Evolutionary conservation across 257 asterid genomes (phyloP), one percentile per base, ranked within the genome.

Genomic region (Capsicum pubescens): DNA sequence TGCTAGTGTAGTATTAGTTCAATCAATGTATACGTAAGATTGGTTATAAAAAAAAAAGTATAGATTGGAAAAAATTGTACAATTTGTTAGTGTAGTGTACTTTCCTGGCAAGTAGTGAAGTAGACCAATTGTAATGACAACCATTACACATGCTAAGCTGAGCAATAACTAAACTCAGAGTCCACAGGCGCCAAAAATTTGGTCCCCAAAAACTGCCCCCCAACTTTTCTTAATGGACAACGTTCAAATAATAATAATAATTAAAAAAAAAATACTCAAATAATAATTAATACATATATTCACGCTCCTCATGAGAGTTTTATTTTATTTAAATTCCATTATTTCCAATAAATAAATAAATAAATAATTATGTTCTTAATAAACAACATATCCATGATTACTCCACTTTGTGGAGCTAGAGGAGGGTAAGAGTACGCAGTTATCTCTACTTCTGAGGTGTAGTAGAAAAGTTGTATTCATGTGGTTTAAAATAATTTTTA

Each of bases 171-270:
- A 74, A 21, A 13, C 17, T 50, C 15, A 74, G 42, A 72, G 81
- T 12, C 46, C 46, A 76, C 64, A 77, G 48, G 81, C 26, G 64
- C 81, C 64, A 26, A 52, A 15, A 76, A 21, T 52, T 76, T 52
- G 48, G 63, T 19, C 61, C 80, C 80, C 61, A 7, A 0, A 35
- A 68, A 21, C 46, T 74, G 81, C 61, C 81, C 64, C 48, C 81
- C 81, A 55, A 54, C 64, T 77, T 77, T 7, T 74, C 44, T 50
- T 15, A 74, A 74, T 50, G 8, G 32, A 8, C 63, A 77, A 54
- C 81, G 8, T 77, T 77, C 81, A 54, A 77, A 52, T 76, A 12
- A 42, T 42, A 11, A 12, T 1, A 6, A 32, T 32, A 26, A 26
- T 26, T 26, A 11, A 7, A 5, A 26, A 7, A 11, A 8, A 39